Evolutionary conservation across 2,329 filamentous ascomycete species (phyloP).

Genomic region (Dactylellina haptotyla): DNA sequence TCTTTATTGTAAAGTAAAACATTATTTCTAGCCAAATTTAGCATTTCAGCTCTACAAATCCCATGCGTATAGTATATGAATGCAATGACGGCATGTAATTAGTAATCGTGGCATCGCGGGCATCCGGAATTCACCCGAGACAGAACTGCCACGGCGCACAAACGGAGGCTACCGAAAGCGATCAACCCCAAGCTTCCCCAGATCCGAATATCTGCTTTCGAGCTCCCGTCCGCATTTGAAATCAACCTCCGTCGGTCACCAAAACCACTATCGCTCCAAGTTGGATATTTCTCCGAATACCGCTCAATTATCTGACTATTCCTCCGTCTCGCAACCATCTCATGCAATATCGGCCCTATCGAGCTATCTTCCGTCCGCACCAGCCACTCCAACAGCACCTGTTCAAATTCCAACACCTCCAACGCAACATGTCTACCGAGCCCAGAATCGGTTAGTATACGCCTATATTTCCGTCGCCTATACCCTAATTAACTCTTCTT

Average conservation of each 20-base stretch:
- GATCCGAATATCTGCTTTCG: conserved; percentile 25
- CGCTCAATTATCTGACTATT: neutral
- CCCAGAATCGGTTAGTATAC: conserved; percentile 28
- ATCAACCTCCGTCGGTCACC: neutral
- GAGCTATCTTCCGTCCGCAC: conserved; percentile 25
- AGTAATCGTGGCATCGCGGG: neutral
- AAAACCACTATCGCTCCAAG: neutral
- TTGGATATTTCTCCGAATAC: neutral
- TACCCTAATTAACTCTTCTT: neutral
- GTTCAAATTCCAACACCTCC: conserved; percentile 44
- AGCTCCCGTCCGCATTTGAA: neutral
- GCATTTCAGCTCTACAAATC: neutral
- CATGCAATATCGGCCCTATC: conserved; percentile 45
- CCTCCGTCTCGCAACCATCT: neutral
- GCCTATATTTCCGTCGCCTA: neutral
- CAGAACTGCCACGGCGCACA: conserved; percentile 22
- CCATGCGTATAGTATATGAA: neutral
- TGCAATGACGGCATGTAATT: neutral
- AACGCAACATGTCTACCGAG: conserved; percentile 49
- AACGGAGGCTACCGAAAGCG: conserved; percentile 12
- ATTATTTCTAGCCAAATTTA: conserved; percentile 3
- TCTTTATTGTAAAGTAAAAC: conserved; percentile 19
- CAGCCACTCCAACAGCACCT: conserved; percentile 7
- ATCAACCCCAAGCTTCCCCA: conserved; percentile 44
- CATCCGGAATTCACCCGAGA: conserved; percentile 27